Evolutionary conservation across 148 eudicot genomes (phyloP), one percentile per base, ranked within the genome.

Genomic region (Amaranthus cruentus): DNA sequence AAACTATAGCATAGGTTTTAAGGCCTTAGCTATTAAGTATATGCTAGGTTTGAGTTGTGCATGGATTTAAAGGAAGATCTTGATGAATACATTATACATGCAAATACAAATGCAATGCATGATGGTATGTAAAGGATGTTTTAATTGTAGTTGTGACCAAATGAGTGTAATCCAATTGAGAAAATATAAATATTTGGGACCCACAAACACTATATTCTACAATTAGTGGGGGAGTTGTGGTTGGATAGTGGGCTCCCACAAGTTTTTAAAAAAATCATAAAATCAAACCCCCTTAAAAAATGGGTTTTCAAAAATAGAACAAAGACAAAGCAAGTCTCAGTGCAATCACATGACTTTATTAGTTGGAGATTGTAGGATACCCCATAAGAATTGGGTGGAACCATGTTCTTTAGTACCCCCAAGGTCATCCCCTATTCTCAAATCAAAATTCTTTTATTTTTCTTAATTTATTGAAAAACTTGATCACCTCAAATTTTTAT

Each of bases 351-450:
- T 84, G 88, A 84, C 87, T 81, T 80, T 87, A 86, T 80, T 86
- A 86, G 89, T 83, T 88, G 87, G 87, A 76, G 82, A 76, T 67
- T 77, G 66, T 72, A 77, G 84, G 81, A 38, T 80, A 69, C 77
- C 81, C 84, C 81, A 80, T 72, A 48, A 85, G 86, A 79, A 73
- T 89, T 71, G 88, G 89, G 85, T 86, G 88, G 90, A 84, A 79
- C 87, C 91, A 85, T 82, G 87, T 90, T 88, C 90, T 76, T 58
- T 77, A 61, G 72, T 74, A 52, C 77, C 14, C 75, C 38, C 38
- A 28, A 28, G 38, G 38, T 28, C 38, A 28, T 2, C 38, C 38
- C 38, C 38, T 28, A 28, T 28, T 28, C 38, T 28, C 38, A 28
- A 28, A 28, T 28, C 38, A 0, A 28, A 28, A 28, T 28, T 28